Base-by-base conservation (phyloP, 345 rosid genomes). In the Sonneratia alba region DNA sequence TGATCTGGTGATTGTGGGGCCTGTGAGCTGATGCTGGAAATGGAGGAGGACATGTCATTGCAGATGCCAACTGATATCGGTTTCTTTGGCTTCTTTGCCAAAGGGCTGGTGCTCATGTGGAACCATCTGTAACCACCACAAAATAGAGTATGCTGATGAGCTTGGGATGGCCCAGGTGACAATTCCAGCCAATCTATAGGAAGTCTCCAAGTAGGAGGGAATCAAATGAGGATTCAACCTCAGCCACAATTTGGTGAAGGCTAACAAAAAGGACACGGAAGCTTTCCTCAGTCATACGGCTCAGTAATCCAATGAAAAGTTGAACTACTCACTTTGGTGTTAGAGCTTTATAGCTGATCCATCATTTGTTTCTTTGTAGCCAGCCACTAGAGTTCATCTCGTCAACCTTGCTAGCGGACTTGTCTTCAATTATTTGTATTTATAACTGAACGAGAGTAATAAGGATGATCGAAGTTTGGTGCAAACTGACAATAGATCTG, bases 181-280 rank as follows among this genome's bases (percentile, higher is more conserved):
- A 71, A 71, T 36, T 71, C 53, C 40, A 22, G 19, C n/a, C 14
- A 10, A 8, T 56, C 66, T 18, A 32, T 72, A 63, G 57, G 69
- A 72, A 72, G 34, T 19, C 21, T 65, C 64, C 66, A 56, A 36
- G 24, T 45, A 9, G 18, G 66, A 27, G 34, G 40, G 62, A 57
- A 68, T 38, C 32, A 68, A 65, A 67, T 73, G 53, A 68, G 64
- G 66, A 67, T 56, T 65, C 37, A 73, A 15, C 70, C 32, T 42
- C 75, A 37, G 51, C 75, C 75, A 73, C 75, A 73, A 66, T 34
- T 65, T 38, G 13, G 43, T 40, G 43, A 40, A 40, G 43, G 43
- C 43, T 40, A 8, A 40, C 9, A 40, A 40, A 40, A 40, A 40
- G 43, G 43, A 40, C 43, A 40, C 43, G 43, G 43, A 40, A 40